Evolutionary conservation across 208 protist species (phyloP).

Genomic region (Trypanosoma cruzi): DNA sequence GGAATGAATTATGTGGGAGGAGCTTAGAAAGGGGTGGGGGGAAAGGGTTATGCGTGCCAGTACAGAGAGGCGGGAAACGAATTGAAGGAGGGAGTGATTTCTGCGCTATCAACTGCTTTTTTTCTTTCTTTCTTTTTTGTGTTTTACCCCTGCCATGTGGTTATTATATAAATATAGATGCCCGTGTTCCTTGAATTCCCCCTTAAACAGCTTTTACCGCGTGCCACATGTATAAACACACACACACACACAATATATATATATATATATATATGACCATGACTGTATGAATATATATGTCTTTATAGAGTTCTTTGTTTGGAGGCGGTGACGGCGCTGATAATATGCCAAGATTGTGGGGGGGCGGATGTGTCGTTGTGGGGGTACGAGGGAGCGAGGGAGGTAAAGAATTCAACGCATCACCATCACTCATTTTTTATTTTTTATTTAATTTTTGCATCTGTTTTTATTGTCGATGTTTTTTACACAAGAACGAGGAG

Average conservation of each 20-base stretch:
- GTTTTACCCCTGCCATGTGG: too few relatives aligned
- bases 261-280: too few relatives aligned
- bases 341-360: background rate
- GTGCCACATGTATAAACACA: background rate
- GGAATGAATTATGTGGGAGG: slow-evolving; percentile 49
- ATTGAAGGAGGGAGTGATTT: too few relatives aligned
- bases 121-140: too few relatives aligned
- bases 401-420: too few relatives aligned
- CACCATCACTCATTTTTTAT: too few relatives aligned
- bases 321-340: background rate
- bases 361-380: background rate
- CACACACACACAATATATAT: too few relatives aligned
- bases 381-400: background rate
- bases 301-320: background rate
- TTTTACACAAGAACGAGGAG: background rate
- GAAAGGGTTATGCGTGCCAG: background rate
- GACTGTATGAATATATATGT: background rate
- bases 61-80: too few relatives aligned
- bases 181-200: too few relatives aligned
- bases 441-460: background rate
- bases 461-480: background rate
- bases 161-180: too few relatives aligned
- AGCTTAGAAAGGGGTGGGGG: slow-evolving; percentile 41
- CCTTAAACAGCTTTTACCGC: too few relatives aligned
- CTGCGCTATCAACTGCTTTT: too few relatives aligned